phyloP scores from a whole-genome alignment of 2,329 filamentous ascomycete species.

The Epichloe elymi region DNA sequence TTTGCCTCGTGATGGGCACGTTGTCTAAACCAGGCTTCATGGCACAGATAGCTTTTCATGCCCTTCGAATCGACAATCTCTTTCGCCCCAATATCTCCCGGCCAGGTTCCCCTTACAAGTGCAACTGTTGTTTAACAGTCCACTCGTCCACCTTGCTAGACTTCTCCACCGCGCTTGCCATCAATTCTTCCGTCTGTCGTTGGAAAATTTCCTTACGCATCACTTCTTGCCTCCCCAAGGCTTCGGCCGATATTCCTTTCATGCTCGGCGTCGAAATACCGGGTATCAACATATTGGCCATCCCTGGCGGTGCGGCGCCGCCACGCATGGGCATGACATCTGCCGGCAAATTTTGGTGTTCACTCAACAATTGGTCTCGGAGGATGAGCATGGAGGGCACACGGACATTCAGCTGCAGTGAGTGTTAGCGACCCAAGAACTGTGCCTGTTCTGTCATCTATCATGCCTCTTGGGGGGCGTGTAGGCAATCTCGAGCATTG shows the following conservation, averaged over 20 bases:
- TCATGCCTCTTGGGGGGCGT: too few relatives aligned
- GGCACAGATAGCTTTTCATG: too few relatives aligned
- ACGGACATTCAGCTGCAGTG: slow-evolving; percentile 37
- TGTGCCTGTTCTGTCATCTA: too few relatives aligned
- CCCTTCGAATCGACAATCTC: not conserved
- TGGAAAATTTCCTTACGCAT: slow-evolving; percentile 5
- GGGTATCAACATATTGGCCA: not conserved
- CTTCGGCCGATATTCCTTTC: not conserved
- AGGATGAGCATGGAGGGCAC: slow-evolving; percentile 49
- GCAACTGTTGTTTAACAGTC: slow-evolving; percentile 8
- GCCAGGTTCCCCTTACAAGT: not conserved
- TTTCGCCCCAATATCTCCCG: not conserved
- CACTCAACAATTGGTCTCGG: slow-evolving; percentile 22
- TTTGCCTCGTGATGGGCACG: too few relatives aligned
- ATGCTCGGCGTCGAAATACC: not conserved
- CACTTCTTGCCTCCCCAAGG: slow-evolving; percentile 2
- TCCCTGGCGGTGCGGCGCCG: not conserved
- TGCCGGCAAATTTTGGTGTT: not conserved
- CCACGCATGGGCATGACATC: not conserved
- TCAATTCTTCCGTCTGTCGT: slow-evolving; percentile 7
- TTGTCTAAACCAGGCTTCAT: too few relatives aligned
- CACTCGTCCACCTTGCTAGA: slow-evolving; percentile 7
- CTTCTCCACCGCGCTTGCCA: slow-evolving; percentile 7
- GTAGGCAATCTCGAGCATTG: too few relatives aligned
- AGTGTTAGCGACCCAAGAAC: not conserved